Percentiles rank a stretch among this genome's conserved stretches.
Evolutionary conservation across 805 yeast species (phyloP).

Genomic region (Candida broadrunensis): DNA sequence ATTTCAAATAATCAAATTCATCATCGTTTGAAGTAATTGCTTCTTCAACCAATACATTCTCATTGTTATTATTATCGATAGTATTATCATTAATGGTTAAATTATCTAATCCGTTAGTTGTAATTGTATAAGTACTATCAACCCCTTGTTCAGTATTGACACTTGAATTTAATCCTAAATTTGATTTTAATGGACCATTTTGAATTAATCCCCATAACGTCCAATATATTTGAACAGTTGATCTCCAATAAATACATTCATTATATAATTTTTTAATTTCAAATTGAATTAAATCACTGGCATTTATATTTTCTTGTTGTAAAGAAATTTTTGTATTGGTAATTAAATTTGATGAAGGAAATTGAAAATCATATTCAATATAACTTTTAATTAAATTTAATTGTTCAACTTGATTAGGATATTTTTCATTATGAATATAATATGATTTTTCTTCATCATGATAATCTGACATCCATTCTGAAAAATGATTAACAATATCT

Average conservation of each 20-base stretch:
- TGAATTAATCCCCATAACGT: constrained; percentile 89
- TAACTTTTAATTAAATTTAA: constrained; percentile 74
- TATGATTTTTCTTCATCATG: constrained; percentile 55
- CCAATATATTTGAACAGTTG: constrained; percentile 80
- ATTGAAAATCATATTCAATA: constrained; percentile 54
- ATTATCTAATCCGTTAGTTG: constrained; percentile 48
- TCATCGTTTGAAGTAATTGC: constrained; percentile 46
- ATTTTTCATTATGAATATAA: constrained; percentile 51
- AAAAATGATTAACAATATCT: constrained; percentile 89
- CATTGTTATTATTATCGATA: constrained; percentile 13
- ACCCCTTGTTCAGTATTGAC: constrained; percentile 30
- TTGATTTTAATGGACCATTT: constrained; percentile 43
- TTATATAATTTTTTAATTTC: constrained; percentile 55
- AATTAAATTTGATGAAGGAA: constrained; percentile 30
- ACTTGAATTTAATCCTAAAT: constrained; percentile 1
- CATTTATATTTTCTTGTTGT: constrained; percentile 7
- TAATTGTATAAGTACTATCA: constrained; percentile 36
- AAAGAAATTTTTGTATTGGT: constrained; percentile 11
- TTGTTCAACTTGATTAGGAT: constrained; percentile 69
- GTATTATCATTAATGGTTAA: constrained; percentile 23
- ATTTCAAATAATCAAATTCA: constrained; percentile 74
- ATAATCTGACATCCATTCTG: constrained; percentile 97
- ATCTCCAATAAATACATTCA: constrained; percentile 75
- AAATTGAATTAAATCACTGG: constrained; percentile 30
- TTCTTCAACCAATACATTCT: constrained; percentile 21